Percentiles rank a stretch among this genome's conserved stretches.
Conservation (phyloP, 768 basidiomycete species). For the Calocera viscosa region DNA sequence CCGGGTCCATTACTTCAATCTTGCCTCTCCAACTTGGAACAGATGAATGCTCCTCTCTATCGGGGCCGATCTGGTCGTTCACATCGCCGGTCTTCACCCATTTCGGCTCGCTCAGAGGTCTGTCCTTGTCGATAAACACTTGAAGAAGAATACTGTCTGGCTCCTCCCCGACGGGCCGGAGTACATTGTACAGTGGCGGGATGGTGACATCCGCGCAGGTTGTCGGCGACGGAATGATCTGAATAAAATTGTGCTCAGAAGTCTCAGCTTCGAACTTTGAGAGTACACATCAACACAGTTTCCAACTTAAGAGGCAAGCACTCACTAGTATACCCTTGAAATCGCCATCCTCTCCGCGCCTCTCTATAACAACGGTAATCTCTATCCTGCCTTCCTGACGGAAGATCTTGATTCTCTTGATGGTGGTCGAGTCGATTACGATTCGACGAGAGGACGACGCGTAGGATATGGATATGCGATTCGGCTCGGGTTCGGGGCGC, state of each 20-base stretch:
- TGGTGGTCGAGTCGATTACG: constrained; percentile 77
- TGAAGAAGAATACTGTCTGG: constrained; percentile 13
- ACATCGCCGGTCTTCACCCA: constrained; percentile 94
- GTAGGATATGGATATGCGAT: constrained; percentile 80
- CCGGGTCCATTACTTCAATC: constrained; percentile 83
- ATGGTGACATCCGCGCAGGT: constrained; percentile 44
- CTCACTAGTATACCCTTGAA: constrained; percentile 68
- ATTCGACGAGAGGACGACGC: constrained; percentile 77
- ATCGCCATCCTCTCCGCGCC: constrained; percentile 32
- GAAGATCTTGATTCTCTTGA: constrained; percentile 67
- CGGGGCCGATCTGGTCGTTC: constrained; percentile 40
- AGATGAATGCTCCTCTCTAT: constrained; percentile 15
- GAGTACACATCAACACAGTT: constrained; percentile 34
- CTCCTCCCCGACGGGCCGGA: constrained; percentile 12
- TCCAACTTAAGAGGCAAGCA: constrained; percentile 40
- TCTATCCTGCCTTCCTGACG: constrained; percentile 79
- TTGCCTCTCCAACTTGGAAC: constrained; percentile 70
- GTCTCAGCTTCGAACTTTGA: constrained; percentile 19
- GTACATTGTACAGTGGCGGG: constrained; percentile 45
- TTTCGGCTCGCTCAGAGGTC: constrained; percentile 86
- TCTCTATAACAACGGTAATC: constrained; percentile 49
- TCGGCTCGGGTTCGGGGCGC: constrained; percentile 14
- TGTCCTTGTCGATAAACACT: constrained; percentile 71
- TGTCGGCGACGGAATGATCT: not conserved
- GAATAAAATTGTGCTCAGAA: not conserved